phyloP scores from a whole-genome alignment of 768 basidiomycete genomes.

The Piloderma croceum region DNA sequence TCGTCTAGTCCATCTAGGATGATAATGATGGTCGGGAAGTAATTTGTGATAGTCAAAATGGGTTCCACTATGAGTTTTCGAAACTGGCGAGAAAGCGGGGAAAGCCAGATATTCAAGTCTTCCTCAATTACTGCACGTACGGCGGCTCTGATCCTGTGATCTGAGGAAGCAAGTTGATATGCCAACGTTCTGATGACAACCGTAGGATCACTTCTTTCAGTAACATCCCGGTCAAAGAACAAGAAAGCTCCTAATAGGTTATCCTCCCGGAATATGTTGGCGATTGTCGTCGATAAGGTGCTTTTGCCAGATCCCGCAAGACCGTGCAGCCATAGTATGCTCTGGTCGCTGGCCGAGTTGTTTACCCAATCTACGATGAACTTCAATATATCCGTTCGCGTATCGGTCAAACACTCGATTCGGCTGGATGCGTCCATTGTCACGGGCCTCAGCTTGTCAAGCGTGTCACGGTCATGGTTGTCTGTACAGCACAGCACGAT shows the following conservation, averaged over 20 bases:
- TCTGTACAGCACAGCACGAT: no score
- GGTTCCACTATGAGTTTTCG: conserved; percentile 4
- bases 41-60: not conserved
- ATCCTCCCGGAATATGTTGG: conserved; percentile 24
- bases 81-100: no score
- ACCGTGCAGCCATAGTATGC: no score
- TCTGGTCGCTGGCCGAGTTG: conserved; percentile 13
- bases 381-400: conserved; percentile 24
- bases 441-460: no score
- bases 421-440: no score
- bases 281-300: conserved; percentile 29
- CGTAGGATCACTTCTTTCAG: conserved; percentile 21
- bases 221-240: conserved; percentile 21
- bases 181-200: conserved; percentile 26
- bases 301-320: no score
- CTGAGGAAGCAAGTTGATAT: no score
- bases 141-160: no score
- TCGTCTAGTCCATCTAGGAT: conserved; percentile 29
- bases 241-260: conserved; percentile 28
- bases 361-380: conserved; percentile 21
- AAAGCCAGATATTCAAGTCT: no score
- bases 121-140: no score
- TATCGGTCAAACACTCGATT: conserved; percentile 27
- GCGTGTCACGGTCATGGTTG: no score
- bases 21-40: conserved; percentile 16